Evolutionary conservation across 805 yeast genomes (phyloP).

Genomic region (Hemisphaericaspora nanyangensis): DNA sequence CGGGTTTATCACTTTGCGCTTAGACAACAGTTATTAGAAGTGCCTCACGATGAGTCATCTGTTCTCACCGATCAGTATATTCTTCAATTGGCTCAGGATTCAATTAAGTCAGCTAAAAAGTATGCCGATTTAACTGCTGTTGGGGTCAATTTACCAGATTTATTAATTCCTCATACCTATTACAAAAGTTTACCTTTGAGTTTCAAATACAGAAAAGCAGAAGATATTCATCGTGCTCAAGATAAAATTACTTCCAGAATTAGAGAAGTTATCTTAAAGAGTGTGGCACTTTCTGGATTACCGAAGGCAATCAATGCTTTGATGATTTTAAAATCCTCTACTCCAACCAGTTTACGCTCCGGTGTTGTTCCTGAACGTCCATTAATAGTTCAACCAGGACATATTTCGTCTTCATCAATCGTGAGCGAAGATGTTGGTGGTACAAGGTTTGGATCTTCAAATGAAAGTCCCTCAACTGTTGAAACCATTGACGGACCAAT

Average conservation of each 20-base stretch:
- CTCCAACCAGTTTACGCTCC: slow-evolving; percentile 48
- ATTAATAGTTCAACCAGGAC: slow-evolving; percentile 27
- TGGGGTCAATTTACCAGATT: slow-evolving; percentile 41
- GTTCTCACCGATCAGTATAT: slow-evolving; percentile 32
- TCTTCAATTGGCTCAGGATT: slow-evolving; percentile 36
- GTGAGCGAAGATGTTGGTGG: slow-evolving; percentile 39
- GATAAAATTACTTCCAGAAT: slow-evolving; percentile 46
- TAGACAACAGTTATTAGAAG: slow-evolving; percentile 40
- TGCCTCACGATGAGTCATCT: slow-evolving; percentile 15
- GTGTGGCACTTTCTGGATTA: slow-evolving; percentile 76
- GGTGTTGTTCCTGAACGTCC: slow-evolving; percentile 23
- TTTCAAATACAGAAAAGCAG: slow-evolving; percentile 28
- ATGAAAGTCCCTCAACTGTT: slow-evolving; percentile 4
- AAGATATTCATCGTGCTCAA: slow-evolving; percentile 36
- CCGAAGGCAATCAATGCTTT: slow-evolving; percentile 84
- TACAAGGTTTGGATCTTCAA: slow-evolving; percentile 28
- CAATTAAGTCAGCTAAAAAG: slow-evolving; percentile 35
- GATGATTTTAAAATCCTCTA: slow-evolving; percentile 56
- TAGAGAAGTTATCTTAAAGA: slow-evolving; percentile 75
- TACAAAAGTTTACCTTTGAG: slow-evolving; percentile 34
- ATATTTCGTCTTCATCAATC: slow-evolving; percentile 32
- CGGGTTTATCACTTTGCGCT: slow-evolving; percentile 66
- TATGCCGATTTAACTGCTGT: slow-evolving; percentile 36
- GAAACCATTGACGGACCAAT: slow-evolving; percentile 44
- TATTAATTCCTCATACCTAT: slow-evolving; percentile 34